Base-by-base conservation (phyloP, 2,329 filamentous ascomycete genomes). In the Fusarium palustre region DNA sequence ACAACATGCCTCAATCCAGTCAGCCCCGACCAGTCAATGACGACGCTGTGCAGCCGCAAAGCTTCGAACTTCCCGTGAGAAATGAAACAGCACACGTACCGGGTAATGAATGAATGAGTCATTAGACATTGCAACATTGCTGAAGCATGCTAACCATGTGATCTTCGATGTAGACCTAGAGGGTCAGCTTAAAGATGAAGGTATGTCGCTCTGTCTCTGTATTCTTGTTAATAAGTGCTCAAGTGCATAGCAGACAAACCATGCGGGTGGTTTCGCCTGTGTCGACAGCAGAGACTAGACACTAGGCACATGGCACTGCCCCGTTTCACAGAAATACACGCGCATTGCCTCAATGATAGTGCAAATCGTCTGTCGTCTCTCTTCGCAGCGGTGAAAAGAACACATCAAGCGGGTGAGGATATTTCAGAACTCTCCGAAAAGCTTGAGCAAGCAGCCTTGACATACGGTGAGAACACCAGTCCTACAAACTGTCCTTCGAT, bases 291-390 rank as follows among this genome's bases (percentile, higher is more conserved):
- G 15, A 49, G 57, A 20, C 33, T 15, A 5, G 63, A 66, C 11
- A 38, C 30, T 4, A 49, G 59, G 10, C 54, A 42, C 15, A 36
- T 66, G 54, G 38, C 59, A n/a, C 22, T 41, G 7, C 63, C 63
- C 20, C 53, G 63, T 2, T 46, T 10, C 25, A 50, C 31, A 5
- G 33, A 42, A 7, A 30, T 43, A 15, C 7, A 30, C 4, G 6
- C 25, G 8, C 5, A n/a, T 16, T 59, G 53, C 6, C 11, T 43
- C 11, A 7, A 1, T 3, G 31, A 34, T 6, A 18, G 13, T 15
- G 33, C 2, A 2, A 53, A 46, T 1, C 28, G 31, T n/a, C 0
- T 42, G 2, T 20, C 22, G 4, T 20, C 47, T 15, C 13, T 52
- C 7, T 33, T 24, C 8, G 13, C 34, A 15, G 38, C 43, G 20